phyloP scores from a whole-genome alignment of 108 stramenopile genomes.

The Fragilariopsis cylindrus region DNA sequence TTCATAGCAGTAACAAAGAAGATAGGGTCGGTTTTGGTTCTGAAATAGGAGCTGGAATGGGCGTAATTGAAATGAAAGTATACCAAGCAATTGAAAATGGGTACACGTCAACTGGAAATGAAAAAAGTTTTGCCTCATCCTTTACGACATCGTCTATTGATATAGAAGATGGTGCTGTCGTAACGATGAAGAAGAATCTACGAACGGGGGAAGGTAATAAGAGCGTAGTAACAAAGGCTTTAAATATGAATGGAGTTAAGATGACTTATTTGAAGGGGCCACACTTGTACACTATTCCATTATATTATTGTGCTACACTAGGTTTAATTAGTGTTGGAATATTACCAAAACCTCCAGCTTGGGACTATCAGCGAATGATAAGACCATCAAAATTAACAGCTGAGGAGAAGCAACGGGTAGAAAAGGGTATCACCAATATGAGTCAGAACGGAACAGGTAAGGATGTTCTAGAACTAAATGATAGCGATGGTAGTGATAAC shows the following conservation, averaged over 20 bases:
- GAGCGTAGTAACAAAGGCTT: neutral
- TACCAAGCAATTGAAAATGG: neutral
- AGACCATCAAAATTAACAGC: neutral
- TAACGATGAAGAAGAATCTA: conserved; percentile 7
- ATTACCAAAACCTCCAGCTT: conserved; percentile 9
- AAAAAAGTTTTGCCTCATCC: neutral
- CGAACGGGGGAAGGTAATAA: neutral
- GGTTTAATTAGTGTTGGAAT: conserved; percentile 5
- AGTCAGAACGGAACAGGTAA: neutral
- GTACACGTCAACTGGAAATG: neutral
- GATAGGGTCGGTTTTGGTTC: neutral
- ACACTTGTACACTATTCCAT: conserved; percentile 3
- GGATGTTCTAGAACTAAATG: neutral
- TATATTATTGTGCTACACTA: conserved; percentile 5
- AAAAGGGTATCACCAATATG: neutral
- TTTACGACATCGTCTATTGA: neutral
- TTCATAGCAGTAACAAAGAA: too few relatives aligned
- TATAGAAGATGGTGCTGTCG: neutral
- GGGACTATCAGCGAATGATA: neutral
- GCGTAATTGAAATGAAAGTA: neutral
- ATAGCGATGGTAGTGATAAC: neutral
- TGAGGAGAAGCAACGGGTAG: neutral
- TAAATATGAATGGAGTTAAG: neutral
- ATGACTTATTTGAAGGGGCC: neutral
- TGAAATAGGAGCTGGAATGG: neutral